Evolutionary conservation across 371 early-diverging fungal species (phyloP), one percentile per base, ranked within the genome.

Genomic region (Apophysomyces ossiformis): DNA sequence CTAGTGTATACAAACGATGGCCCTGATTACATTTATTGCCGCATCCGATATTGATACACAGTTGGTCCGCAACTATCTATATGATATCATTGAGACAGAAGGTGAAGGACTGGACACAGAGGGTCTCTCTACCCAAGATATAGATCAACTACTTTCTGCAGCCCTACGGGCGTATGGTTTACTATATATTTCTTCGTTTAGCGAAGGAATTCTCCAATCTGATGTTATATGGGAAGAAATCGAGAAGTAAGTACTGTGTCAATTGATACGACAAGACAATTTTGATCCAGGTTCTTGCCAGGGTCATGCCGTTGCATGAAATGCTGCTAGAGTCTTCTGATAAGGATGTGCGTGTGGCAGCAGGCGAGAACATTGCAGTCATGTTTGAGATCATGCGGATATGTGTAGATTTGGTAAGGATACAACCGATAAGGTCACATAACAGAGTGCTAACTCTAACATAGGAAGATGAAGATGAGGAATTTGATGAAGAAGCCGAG

Each of bases 291-390:
- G 7, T 38, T 50, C 39, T 56, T 62, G 41, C 39, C 57, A 81
- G 82, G 50, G 75, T 80, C 0, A 76, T 73, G 73, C 82, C 72
- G 45, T 61, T 76, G 5, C 86, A 87, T 67, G 75, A 81, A 57
- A 72, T 78, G 16, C 68, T 87, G 36, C 74, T 93, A 12, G 89
- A 87, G 26, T 87, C 88, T 18, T 70, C 85, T 7, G 73, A 82
- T 44, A 85, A 90, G 43, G 89, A 89, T n/a, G 81, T 90, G 13
- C 85, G 94, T 5, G 84, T 91, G 9, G 89, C 92, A 16, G 78
- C 89, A 9, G 93, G 91, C 32, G 90, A 92, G 74, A 89, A 92
- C 71, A 87, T 91, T 72, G 94, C 90, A 0, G 69, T 92, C 43
- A 82, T 92, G 72, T 85, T 92, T 69, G 89, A 89, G 67, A 78